Base-by-base conservation (phyloP, 2,329 filamentous ascomycete species). In the Iodosphaeria phyllophila region DNA sequence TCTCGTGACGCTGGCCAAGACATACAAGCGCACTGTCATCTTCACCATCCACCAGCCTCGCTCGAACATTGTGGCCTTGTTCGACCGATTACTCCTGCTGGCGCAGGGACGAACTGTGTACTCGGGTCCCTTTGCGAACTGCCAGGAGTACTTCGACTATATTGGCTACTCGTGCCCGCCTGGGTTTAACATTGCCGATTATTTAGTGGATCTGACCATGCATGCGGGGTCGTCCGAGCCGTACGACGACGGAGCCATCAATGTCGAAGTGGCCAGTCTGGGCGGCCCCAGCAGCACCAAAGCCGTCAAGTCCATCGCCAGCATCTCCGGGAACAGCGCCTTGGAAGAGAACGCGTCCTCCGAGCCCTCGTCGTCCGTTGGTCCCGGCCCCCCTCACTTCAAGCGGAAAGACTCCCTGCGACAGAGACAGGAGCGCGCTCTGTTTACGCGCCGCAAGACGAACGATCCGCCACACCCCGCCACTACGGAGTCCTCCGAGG, bases 181-280 rank as follows among this genome's bases (percentile, higher is more conserved):
- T 13, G 91, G 91, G 3, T 98, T 95, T 64, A 98, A 98, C 42
- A 95, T 98, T 48, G 89, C 89, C 4, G 89, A 98, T 47, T 98
- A 93, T 43, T 66, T 98, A 5, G 84, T 98, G 16, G 89, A 98
- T 46, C 61, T 98, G 20, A 95, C 89, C 0, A 95, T 98, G 86
- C 89, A 98, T 46, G 84, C 83, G 13, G 69, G 78, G 30, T 59
- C 67, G 3, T 62, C 69, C 28, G 64, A 32, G 25, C 30, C 30
- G 3, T 32, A 29, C 13, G 30, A 32, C 12, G 30, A 74, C 17
- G 67, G 74, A 28, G 65, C 64, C 10, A 30, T 60, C 18, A 43
- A 50, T 5, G 40, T 54, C 6, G 74, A 78, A 33, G 65, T 60
- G 3, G 55, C 65, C 2, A 75, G 70, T 33, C 72, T 80, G 12